Conservation (phyloP, 371 early-diverging fungal genomes). For the Mortierella sp. region DNA sequence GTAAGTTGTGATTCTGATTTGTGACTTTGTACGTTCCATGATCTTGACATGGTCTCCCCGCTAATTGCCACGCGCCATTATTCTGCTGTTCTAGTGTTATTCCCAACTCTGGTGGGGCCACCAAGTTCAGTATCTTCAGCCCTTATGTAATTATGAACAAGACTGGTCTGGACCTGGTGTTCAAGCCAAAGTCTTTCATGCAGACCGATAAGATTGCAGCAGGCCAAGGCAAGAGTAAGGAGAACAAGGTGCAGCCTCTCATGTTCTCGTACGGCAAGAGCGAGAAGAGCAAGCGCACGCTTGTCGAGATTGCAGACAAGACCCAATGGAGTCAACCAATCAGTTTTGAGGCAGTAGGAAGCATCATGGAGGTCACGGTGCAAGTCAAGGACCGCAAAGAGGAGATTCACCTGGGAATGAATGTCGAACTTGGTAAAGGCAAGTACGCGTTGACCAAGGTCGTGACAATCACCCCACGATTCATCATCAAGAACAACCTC, state of each 20-base stretch:
- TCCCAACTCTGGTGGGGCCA: constrained; percentile 74
- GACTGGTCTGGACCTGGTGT: constrained; percentile 83
- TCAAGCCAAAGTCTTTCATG: constrained; percentile 84
- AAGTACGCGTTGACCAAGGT: constrained; percentile 83
- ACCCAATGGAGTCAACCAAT: constrained; percentile 94
- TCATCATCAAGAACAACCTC: constrained; percentile 86
- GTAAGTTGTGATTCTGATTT: constrained; percentile 49
- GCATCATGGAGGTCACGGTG: constrained; percentile 80
- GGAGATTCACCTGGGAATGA: constrained; percentile 85
- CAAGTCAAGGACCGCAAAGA: constrained; percentile 63
- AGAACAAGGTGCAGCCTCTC: constrained; percentile 74
- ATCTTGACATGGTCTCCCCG: background rate
- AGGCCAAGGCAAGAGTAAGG: constrained; percentile 63
- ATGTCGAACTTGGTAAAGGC: constrained; percentile 80
- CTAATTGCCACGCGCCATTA: too few species aligned
- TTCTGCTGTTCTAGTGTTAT: constrained; percentile 62
- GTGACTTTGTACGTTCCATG: background rate
- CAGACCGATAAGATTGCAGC: constrained; percentile 76
- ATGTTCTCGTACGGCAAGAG: constrained; percentile 94
- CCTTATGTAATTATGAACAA: constrained; percentile 93
- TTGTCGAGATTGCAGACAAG: constrained; percentile 74
- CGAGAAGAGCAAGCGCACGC: constrained; percentile 84
- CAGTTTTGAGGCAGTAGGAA: constrained; percentile 96
- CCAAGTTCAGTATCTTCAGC: constrained; percentile 72
- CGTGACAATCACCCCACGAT: constrained; percentile 92